Percentiles rank a stretch among this genome's conserved stretches.
These are phyloP conservation scores for Lathyrus sativus DNA, from an alignment of 306 rosid species.

Conservation along the genomic window DNA sequence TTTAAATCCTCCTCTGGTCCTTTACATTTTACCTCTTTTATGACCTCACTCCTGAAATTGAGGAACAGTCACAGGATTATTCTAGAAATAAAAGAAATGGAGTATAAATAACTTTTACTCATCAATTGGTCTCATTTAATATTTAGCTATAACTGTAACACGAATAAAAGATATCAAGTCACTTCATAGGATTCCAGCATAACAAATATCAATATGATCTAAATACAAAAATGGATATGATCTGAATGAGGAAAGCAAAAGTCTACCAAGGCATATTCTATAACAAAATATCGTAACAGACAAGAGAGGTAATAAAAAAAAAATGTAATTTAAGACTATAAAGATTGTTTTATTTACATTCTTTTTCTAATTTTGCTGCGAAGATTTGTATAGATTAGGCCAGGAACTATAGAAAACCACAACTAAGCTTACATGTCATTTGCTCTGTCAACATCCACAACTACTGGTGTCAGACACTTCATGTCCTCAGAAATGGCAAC, in stretches of 20 bases:
- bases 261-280: constrained; percentile 7
- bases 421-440: constrained; percentile 62
- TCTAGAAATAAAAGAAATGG: constrained; percentile 11
- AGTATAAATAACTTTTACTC: background rate
- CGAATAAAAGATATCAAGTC: constrained; percentile 10
- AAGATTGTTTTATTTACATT: background rate
- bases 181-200: constrained; percentile 6
- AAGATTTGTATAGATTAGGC: constrained; percentile 15
- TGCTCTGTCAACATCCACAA: constrained; percentile 45
- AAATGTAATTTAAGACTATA: background rate
- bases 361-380: background rate
- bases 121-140: constrained; percentile 14
- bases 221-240: constrained; percentile 7
- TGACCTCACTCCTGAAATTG: constrained; percentile 52
- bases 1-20: constrained; percentile 48
- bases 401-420: constrained; percentile 4
- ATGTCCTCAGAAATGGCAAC: constrained; percentile 43
- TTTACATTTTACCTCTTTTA: constrained; percentile 47
- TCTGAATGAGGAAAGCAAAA: constrained; percentile 24
- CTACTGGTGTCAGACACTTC: constrained; percentile 43
- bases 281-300: constrained; percentile 22
- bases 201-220: constrained; percentile 1
- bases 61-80: constrained; percentile 13
- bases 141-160: constrained; percentile 11
- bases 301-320: constrained; percentile 10